Evolutionary conservation across 768 basidiomycete genomes (phyloP), one percentile per base, ranked within the genome.

Genomic region (Mycena sanguinolenta): DNA sequence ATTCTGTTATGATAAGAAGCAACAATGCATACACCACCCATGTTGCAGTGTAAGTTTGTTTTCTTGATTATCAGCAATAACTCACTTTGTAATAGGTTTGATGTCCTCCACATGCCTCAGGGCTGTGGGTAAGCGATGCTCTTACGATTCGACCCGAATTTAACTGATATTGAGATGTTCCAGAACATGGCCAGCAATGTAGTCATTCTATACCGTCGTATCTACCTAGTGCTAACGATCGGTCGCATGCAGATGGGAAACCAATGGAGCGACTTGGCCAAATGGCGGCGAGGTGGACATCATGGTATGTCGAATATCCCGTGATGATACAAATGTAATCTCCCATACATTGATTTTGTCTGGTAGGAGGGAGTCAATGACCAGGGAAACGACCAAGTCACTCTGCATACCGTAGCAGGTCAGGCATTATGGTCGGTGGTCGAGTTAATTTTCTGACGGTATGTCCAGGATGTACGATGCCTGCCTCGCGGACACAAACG

Each of bases 41-140:
- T 70, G 87, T 88, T 54, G 84, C 85, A 4, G 82, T 90, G 87
- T 89, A 73, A 34, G 86, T 79, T 23, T 28, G 55, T 30, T 30
- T 58, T 27, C 23, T 5, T 12, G 55, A 39, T 19, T 19, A 30
- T 34, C 32, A 34, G 32, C 4, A 34, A 34, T 34, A 34, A 34
- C 32, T 34, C 42, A 82, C 44, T 19, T 44, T 71, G n/a, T n/a
- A n/a, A 39, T 64, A 79, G 76, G 32, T 77, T 84, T 68, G 82
- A 88, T 71, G 73, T 87, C 36, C 71, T 76, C 17, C 88, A 89
- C 75, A 89, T 90, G 87, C 88, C 88, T 17, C 81, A 87, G 66
- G 88, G 87, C 5, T 87, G 87, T 75, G 85, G 82, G 85, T 85
- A 53, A 65, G 77, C 75, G 21, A 25, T 28, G 71, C 12, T 36